Conservation (phyloP, 305 asterid species). For the Fraxinus sp. region DNA sequence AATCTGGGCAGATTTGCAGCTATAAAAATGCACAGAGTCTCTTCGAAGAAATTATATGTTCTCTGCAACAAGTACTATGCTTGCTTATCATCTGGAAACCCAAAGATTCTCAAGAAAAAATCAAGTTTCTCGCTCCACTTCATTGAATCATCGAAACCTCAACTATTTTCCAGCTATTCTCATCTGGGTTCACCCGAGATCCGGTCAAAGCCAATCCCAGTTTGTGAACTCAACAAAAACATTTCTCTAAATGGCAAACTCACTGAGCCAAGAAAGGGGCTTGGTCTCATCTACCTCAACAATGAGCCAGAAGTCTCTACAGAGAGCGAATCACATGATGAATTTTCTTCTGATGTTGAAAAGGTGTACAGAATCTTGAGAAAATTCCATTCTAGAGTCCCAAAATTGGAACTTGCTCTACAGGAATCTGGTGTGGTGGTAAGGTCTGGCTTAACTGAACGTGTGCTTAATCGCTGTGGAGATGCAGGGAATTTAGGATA, state of each 20-base stretch:
- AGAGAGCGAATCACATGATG: slow-evolving; percentile 45
- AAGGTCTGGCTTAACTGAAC: slow-evolving; percentile 74
- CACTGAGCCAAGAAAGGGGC: slow-evolving; percentile 30
- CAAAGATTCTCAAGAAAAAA: not conserved
- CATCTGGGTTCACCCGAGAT: slow-evolving; percentile 27
- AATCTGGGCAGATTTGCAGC: slow-evolving; percentile 7
- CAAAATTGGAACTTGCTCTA: slow-evolving; percentile 85
- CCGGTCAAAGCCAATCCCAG: slow-evolving; percentile 16
- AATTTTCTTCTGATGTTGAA: slow-evolving; percentile 72
- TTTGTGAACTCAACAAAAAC: slow-evolving; percentile 6
- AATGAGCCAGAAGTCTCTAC: slow-evolving; percentile 26
- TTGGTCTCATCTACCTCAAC: slow-evolving; percentile 46
- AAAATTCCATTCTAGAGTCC: slow-evolving; percentile 72
- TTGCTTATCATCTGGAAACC: slow-evolving; percentile 20
- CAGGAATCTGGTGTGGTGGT: slow-evolving; percentile 64
- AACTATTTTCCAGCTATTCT: slow-evolving; percentile 36
- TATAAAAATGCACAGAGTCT: slow-evolving; percentile 25
- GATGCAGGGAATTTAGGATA: slow-evolving; percentile 94
- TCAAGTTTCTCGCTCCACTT: slow-evolving; percentile 19
- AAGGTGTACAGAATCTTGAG: slow-evolving; percentile 62
- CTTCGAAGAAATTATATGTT: slow-evolving; percentile 27
- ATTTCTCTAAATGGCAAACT: slow-evolving; percentile 19
- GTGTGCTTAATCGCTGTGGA: slow-evolving; percentile 86
- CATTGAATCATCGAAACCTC: slow-evolving; percentile 28
- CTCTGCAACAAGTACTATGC: slow-evolving; percentile 26